Evolutionary conservation across 148 eudicot species (phyloP), one percentile per base, ranked within the genome.

Genomic region (Chenopodium suecicum): DNA sequence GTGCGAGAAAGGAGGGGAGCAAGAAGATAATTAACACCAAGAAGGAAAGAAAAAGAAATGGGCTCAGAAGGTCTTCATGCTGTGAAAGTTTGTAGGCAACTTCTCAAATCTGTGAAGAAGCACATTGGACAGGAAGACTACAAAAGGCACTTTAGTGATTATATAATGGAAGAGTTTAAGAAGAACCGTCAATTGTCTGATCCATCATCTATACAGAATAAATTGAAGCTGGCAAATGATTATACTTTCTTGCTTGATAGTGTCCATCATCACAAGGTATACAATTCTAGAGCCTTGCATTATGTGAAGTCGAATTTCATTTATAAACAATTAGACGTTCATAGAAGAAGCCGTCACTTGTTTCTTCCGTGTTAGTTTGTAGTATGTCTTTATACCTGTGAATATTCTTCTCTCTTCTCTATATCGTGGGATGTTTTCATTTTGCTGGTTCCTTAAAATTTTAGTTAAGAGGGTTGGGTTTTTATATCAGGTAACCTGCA

Each of bases 211-310:
- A 41, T 88, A 81, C 87, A 87, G 67, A 88, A 83, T 66, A 88
- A 91, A 64, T 54, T 96, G 75, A 92, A 91, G 86, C 95, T 96
- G 82, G 95, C 93, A 65, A 82, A 58, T 54, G 92, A 94, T 85
- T 96, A 91, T 81, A 84, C 97, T 66, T 86, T 34, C 80, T 85
- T 92, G 79, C 94, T 96, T 27, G 89, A 92, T 81, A 94, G 92
- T 60, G 89, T 96, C 20, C 99, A 95, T 80, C 89, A 93, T 81
- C 98, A 95, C 71, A 88, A 92, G 98, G 98, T 94, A 80, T 60
- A 64, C 34, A 29, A 22, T 56, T 44, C 37, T 20, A 25, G 11
- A 27, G 29, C 29, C 31, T 34, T 72, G 23, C 60, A 52, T 31
- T 62, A 50, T 71, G 25, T 29, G 20, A 62, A 68, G 31, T 17